Evolutionary conservation across 2,329 filamentous ascomycete genomes (phyloP).

Genomic region (Fusarium miscanthi): DNA sequence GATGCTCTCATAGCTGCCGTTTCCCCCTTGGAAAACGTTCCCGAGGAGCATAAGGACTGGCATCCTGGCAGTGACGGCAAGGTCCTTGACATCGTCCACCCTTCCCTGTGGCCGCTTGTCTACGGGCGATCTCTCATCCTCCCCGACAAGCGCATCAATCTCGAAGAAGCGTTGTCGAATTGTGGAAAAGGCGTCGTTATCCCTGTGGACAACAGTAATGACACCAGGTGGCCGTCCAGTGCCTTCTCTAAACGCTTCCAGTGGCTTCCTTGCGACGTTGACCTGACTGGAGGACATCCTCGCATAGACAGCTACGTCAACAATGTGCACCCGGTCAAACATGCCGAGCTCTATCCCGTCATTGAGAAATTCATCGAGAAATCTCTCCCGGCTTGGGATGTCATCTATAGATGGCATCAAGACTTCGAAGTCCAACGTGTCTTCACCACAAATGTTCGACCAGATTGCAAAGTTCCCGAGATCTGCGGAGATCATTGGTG

Average conservation of each 20-base stretch:
- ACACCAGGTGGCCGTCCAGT: neutral
- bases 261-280: slow-evolving; percentile 63
- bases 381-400: slow-evolving; percentile 60
- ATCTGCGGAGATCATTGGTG: slow-evolving; percentile 22
- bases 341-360: slow-evolving; percentile 53
- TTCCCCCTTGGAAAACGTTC: slow-evolving; percentile 61
- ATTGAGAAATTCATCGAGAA: slow-evolving; percentile 56
- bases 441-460: slow-evolving; percentile 1
- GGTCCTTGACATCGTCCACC: slow-evolving; percentile 38
- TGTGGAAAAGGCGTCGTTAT: slow-evolving; percentile 50
- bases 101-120: slow-evolving; percentile 41
- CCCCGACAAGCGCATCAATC: slow-evolving; percentile 46
- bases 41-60: slow-evolving; percentile 55
- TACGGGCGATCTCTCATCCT: slow-evolving; percentile 50
- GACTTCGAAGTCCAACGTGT: slow-evolving; percentile 47
- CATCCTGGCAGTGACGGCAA: slow-evolving; percentile 34
- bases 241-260: slow-evolving; percentile 48
- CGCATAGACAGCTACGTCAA: slow-evolving; percentile 64
- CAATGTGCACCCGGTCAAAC: slow-evolving; percentile 59
- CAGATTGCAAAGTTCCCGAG: slow-evolving; percentile 33
- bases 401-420: slow-evolving; percentile 48
- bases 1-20: slow-evolving; percentile 57
- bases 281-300: slow-evolving; percentile 51
- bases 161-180: slow-evolving; percentile 51
- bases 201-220: slow-evolving; percentile 14